Base-by-base conservation (phyloP, 176 grass and related monocot genomes). In the Tillandsia leiboldiana region DNA sequence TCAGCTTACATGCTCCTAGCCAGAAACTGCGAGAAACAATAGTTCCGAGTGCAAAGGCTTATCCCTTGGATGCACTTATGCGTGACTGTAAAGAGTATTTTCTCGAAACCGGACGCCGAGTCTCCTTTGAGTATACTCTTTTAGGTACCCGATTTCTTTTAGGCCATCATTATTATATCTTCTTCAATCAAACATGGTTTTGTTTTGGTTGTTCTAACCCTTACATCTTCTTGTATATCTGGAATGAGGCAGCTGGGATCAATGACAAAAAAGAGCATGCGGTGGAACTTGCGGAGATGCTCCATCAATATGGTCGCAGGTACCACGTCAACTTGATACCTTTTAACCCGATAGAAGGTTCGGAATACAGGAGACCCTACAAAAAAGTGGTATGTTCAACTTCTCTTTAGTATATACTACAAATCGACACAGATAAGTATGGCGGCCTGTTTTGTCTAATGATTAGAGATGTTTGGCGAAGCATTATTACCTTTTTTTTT, bases 311-410 rank as follows among this genome's bases (percentile, higher is more conserved):
- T 54, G 93, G 93, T 20, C 65, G 86, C 12, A 86, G 93, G 56
- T 92, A 92, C 79, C 93, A 97, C 59, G 93, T 97, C 65, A 97
- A 97, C 69, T 56, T 97, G 70, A 97, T 97, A 56, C 93, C 93
- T 50, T 97, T 87, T 70, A 97, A 97, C 75, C 94, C 89, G 10
- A 87, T 97, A 53, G 79, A 92, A 86, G 89, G 82, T 17, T 97
- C 93, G 42, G 94, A 90, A 49, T 97, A 90, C 79, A 83, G 86
- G 81, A 92, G 94, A 64, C 94, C 94, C 7, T 97, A 97, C 54
- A 92, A 81, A 73, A 97, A 97, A 87, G 82, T 72, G 73, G 94
- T 97, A 90, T 15, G 58, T 28, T 49, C 72, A 59, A 15, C 14
- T 14, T 53, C 50, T 9, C 10, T 33, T 13, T 17, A 15, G 15